Conservation (phyloP, 441 rosid species). For the Lepidium campestre region DNA sequence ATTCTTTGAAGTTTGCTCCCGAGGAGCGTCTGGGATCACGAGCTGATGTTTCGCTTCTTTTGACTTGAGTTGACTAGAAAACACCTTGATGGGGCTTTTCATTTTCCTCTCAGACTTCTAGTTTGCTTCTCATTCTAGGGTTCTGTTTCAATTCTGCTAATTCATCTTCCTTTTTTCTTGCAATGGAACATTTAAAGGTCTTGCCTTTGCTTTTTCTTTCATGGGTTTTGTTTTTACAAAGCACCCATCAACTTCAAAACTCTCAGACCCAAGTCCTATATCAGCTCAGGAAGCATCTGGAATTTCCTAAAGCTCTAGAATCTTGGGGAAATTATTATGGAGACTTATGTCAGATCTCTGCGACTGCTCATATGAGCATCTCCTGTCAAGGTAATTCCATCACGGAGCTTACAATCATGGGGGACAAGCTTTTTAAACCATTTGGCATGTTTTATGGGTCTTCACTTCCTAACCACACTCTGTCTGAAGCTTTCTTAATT, state of each 20-base stretch:
- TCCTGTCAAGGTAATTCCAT: constrained; percentile 56
- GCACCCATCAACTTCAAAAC: constrained; percentile 50
- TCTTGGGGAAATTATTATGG: constrained; percentile 58
- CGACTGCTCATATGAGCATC: constrained; percentile 52
- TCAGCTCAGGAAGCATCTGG: constrained; percentile 78
- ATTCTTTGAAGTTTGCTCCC: constrained; percentile 3
- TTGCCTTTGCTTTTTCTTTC: constrained; percentile 36
- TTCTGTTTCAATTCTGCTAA: constrained; percentile 8
- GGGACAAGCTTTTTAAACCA: constrained; percentile 60
- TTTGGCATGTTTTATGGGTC: constrained; percentile 47
- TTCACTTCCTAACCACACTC: constrained; percentile 58
- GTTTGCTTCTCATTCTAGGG: constrained; percentile 14
- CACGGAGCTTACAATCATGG: constrained; percentile 77
- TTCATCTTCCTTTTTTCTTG: neutral
- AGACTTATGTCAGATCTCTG: constrained; percentile 60
- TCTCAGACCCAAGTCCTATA: constrained; percentile 58
- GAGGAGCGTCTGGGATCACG: constrained; percentile 26
- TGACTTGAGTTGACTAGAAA: constrained; percentile 16
- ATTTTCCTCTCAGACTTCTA: constrained; percentile 15
- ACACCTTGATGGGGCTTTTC: constrained; percentile 21
- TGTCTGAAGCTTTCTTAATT: constrained; percentile 64
- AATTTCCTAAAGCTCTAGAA: constrained; percentile 64
- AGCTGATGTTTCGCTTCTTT: constrained; percentile 2
- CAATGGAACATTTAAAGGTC: constrained; percentile 39
- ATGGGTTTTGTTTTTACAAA: constrained; percentile 39